phyloP scores from a whole-genome alignment of 148 eudicot genomes.

The Chenopodium berlandieri region DNA sequence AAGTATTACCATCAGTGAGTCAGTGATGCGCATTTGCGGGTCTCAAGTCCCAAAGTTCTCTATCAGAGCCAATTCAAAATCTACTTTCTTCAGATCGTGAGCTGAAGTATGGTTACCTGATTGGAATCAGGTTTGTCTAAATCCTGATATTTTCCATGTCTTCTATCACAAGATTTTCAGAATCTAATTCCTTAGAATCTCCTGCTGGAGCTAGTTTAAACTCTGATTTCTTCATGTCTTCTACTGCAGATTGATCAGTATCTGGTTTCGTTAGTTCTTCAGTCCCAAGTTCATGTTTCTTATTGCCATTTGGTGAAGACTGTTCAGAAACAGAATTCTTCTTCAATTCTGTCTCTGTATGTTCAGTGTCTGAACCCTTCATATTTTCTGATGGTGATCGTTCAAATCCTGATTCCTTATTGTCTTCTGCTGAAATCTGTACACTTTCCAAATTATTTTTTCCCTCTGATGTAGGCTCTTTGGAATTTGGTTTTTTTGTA shows the following conservation, averaged over 20 bases:
- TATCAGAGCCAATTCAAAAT: neutral
- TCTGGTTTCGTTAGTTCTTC: neutral
- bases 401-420: conserved; percentile 5
- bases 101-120: neutral
- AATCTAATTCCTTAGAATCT: neutral
- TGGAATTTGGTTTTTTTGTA: neutral
- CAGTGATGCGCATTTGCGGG: neutral
- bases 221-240: neutral
- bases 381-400: neutral
- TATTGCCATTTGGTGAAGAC: neutral
- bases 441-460: neutral
- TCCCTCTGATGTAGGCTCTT: neutral
- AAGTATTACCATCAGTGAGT: neutral
- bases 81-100: neutral
- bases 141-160: neutral
- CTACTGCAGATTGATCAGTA: neutral
- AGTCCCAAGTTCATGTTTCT: neutral
- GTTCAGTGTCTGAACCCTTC: neutral
- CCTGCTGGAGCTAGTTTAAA: neutral
- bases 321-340: neutral
- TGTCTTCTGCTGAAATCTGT: neutral
- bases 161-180: neutral
- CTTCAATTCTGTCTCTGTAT: neutral
- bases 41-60: neutral
- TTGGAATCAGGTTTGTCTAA: neutral